phyloP scores from a whole-genome alignment of 805 yeast species.

The Lipomyces kockii region DNA sequence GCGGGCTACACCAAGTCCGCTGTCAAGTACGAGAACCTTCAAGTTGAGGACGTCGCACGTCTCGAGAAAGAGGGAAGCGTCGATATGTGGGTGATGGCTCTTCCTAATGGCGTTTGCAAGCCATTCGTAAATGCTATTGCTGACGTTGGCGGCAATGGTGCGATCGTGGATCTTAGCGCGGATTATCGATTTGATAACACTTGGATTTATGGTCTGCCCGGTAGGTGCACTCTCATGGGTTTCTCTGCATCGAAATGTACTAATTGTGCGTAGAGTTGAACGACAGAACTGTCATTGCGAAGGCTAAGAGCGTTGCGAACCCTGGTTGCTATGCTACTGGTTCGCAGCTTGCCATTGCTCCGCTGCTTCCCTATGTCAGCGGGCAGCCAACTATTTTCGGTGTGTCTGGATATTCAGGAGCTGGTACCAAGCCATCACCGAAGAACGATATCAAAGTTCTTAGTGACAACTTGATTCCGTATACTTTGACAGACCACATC shows the following conservation, averaged over 20 bases:
- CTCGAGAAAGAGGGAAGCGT: conserved; percentile 78
- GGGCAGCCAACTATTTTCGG: conserved; percentile 90
- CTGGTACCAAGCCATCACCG: conserved; percentile 98
- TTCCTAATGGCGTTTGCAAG: conserved; percentile 93
- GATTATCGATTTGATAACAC: conserved; percentile 93
- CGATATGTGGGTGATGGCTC: conserved; percentile 99
- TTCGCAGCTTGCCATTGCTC: conserved; percentile 90
- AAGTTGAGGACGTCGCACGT: conserved; percentile 79
- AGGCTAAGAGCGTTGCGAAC: conserved; percentile 83
- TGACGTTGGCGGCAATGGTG: conserved; percentile 65
- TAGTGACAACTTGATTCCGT: conserved; percentile 86
- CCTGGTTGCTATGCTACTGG: conserved; percentile 99
- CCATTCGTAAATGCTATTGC: conserved; percentile 53
- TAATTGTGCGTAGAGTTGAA: conserved; percentile 59
- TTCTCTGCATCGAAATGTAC: not conserved
- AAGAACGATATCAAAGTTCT: conserved; percentile 83
- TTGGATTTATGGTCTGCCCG: conserved; percentile 94
- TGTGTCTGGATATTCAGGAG: conserved; percentile 98
- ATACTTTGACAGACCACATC: conserved; percentile 93
- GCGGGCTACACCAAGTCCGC: conserved; percentile 79
- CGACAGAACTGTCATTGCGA: conserved; percentile 65
- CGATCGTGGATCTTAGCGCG: conserved; percentile 90
- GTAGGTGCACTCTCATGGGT: not conserved
- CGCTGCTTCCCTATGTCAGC: conserved; percentile 64
- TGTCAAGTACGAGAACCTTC: conserved; percentile 79